phyloP scores from a whole-genome alignment of 2,329 filamentous ascomycete genomes.

The Leptographium galeiforme region DNA sequence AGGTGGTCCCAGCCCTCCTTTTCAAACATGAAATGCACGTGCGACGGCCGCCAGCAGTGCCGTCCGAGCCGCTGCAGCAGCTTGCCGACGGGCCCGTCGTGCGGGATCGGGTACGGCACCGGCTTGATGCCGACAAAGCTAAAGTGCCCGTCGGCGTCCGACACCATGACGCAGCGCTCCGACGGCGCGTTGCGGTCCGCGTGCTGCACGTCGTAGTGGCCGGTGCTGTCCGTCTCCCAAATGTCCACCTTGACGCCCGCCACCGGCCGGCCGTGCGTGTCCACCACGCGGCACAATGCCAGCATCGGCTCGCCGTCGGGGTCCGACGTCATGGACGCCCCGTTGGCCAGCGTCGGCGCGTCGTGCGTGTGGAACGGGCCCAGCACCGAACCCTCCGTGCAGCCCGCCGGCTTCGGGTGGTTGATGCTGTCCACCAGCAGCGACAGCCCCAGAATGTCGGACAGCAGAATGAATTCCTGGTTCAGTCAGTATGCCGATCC shows the following conservation, averaged over 20 bases:
- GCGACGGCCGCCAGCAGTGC: slow-evolving; percentile 65
- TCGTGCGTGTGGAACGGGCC: slow-evolving; percentile 78
- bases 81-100: slow-evolving; percentile 72
- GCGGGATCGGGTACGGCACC: slow-evolving; percentile 72
- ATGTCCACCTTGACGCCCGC: slow-evolving; percentile 60
- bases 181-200: slow-evolving; percentile 49
- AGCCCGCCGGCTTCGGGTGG: slow-evolving; percentile 58
- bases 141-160: slow-evolving; percentile 59
- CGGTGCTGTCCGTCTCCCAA: slow-evolving; percentile 74
- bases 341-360: slow-evolving; percentile 42
- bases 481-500: too few relatives aligned
- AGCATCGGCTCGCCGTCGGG: slow-evolving; percentile 56
- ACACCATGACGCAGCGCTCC: slow-evolving; percentile 52
- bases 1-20: slow-evolving; percentile 66
- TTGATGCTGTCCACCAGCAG: slow-evolving; percentile 72
- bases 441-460: slow-evolving; percentile 65
- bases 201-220: slow-evolving; percentile 73
- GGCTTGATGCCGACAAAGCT: slow-evolving; percentile 80
- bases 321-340: slow-evolving; percentile 53
- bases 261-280: slow-evolving; percentile 50
- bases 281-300: slow-evolving; percentile 58
- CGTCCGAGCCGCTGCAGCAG: slow-evolving; percentile 51
- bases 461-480: slow-evolving; percentile 65
- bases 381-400: slow-evolving; percentile 67
- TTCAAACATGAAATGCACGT: slow-evolving; percentile 84